Conservation (phyloP, 257 asterid genomes). For the Solanum chilense region DNA sequence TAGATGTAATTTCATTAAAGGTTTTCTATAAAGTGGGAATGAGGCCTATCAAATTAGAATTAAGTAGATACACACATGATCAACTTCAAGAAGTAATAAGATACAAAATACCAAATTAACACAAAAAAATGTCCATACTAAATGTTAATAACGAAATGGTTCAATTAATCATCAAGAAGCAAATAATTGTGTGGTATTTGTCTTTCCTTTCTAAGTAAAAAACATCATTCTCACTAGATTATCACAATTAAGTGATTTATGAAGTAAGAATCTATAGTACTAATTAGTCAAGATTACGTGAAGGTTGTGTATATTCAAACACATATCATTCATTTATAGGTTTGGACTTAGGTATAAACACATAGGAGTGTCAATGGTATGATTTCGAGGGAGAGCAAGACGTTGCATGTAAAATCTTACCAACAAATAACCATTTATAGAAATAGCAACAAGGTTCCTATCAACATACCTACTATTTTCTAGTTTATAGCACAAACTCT, state of each 20-base stretch:
- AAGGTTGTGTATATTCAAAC: no score
- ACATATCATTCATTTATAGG: no score
- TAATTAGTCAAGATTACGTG: no score
- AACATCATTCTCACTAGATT: background rate
- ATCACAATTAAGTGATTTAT: background rate
- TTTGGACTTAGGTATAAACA: no score
- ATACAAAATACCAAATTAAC: background rate
- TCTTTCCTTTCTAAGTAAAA: background rate
- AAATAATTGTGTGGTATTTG: background rate
- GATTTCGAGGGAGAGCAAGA: background rate
- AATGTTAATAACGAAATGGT: background rate
- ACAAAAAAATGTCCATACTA: background rate
- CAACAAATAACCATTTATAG: background rate
- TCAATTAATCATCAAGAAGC: background rate
- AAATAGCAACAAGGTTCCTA: background rate
- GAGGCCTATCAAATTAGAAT: no score
- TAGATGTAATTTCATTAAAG: background rate
- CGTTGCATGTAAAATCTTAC: background rate
- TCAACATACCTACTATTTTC: background rate
- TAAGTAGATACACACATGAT: background rate
- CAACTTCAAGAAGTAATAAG: background rate
- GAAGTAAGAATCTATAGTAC: background rate
- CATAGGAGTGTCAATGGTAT: background rate
- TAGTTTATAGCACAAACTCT: no score
- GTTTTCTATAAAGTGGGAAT: background rate